Evolutionary conservation across 2,329 filamentous ascomycete genomes (phyloP).

Genomic region (Beauveria pseudobassiana): DNA sequence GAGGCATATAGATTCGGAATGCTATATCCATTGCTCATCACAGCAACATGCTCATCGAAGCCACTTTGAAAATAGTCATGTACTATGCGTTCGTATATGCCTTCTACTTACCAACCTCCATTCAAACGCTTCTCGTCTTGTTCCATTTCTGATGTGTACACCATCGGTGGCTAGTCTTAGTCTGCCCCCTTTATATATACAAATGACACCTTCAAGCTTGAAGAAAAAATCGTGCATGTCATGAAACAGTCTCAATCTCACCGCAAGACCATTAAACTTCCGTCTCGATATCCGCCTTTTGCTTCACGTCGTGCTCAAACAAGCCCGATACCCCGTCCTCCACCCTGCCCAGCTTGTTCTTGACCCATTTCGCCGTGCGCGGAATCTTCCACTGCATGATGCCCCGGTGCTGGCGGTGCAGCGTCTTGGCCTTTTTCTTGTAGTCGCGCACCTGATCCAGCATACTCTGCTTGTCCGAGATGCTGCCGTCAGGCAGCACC

Average conservation of each 20-base stretch:
- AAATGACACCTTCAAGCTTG: background rate
- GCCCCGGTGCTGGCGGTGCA: conserved; percentile 60
- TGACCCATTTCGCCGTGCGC: conserved; percentile 42
- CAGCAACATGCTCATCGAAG: background rate
- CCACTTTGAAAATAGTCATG: background rate
- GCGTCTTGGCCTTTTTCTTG: conserved; percentile 47
- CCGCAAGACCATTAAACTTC: conserved; percentile 43
- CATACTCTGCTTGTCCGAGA: conserved; percentile 35
- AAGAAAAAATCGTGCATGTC: background rate
- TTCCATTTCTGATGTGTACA: background rate
- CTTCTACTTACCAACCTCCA: background rate
- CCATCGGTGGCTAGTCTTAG: background rate
- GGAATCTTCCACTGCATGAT: conserved; percentile 62
- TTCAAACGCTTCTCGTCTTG: background rate
- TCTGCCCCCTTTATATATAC: background rate
- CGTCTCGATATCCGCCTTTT: conserved; percentile 56
- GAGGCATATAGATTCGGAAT: conserved; percentile 7
- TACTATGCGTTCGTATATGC: background rate
- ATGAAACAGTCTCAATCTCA: background rate
- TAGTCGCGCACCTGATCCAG: conserved; percentile 51
- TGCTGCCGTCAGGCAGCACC: conserved; percentile 26
- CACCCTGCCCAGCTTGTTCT: conserved; percentile 47
- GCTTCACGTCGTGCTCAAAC: conserved; percentile 48
- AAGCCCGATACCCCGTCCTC: conserved; percentile 50
- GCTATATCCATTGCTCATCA: background rate